These are phyloP conservation scores for Daphne laureola DNA, from an alignment of 441 rosid species.

Conservation along the genomic window DNA sequence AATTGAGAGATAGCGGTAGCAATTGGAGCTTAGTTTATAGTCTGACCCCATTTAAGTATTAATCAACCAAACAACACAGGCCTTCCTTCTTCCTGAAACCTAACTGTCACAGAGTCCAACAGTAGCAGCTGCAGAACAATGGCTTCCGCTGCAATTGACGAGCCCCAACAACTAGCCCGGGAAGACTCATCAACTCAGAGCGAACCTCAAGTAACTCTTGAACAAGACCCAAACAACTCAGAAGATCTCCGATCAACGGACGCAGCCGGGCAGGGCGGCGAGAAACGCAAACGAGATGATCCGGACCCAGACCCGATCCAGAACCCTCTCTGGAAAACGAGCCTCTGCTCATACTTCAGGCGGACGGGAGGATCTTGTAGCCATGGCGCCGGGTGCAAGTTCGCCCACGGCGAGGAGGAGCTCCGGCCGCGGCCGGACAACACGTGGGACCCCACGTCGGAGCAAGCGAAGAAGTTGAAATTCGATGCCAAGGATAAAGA, in stretches of 20 bases:
- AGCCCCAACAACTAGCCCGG: too few relatives aligned
- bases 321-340: constrained; percentile 57
- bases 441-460: constrained; percentile 95
- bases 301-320: constrained; percentile 9
- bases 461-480: constrained; percentile 57
- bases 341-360: constrained; percentile 85
- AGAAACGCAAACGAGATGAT: constrained; percentile 64
- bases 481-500: constrained; percentile 21
- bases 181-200: too few relatives aligned
- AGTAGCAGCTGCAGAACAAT: too few relatives aligned
- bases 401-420: constrained; percentile 86
- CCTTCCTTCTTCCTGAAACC: too few relatives aligned
- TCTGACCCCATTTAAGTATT: too few relatives aligned
- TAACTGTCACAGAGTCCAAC: too few relatives aligned
- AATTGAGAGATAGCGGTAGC: too few relatives aligned
- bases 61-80: too few relatives aligned
- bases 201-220: too few relatives aligned
- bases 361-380: constrained; percentile 48
- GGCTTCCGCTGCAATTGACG: too few relatives aligned
- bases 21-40: too few relatives aligned
- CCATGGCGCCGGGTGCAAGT: constrained; percentile 70
- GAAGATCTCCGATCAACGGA: constrained; percentile 18
- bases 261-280: constrained; percentile 24
- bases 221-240: constrained; percentile 5
- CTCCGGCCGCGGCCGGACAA: constrained; percentile 70